A percentile compares a stretch with the other conserved stretches of the same genome.
These are phyloP conservation scores for Russula vinacea DNA, from an alignment of 768 basidiomycete species.

Conservation along the genomic window DNA sequence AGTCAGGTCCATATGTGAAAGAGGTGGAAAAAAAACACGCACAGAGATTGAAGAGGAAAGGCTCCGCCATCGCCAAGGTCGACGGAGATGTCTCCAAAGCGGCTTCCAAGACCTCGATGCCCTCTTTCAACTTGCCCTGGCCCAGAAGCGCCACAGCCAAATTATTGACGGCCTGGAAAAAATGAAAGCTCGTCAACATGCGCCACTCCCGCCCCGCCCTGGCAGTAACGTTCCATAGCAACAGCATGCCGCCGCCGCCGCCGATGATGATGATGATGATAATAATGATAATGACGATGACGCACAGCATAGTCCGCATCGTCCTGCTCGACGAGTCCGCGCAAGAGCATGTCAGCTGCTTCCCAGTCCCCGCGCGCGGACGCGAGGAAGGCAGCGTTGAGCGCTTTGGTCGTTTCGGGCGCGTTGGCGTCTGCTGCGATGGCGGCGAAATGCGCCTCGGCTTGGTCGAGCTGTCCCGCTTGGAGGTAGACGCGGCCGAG, in stretches of 20 bases:
- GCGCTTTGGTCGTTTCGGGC: slow-evolving; percentile 42
- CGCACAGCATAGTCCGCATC: slow-evolving; percentile 23
- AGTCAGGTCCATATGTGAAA: not conserved
- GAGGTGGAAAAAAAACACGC: slow-evolving; percentile 30
- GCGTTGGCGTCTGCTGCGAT: slow-evolving; percentile 47
- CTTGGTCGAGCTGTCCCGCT: slow-evolving; percentile 59
- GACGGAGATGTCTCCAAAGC: slow-evolving; percentile 64
- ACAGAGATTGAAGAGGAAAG: slow-evolving; percentile 85
- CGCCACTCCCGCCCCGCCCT: too few relatives aligned
- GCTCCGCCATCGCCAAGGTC: slow-evolving; percentile 71
- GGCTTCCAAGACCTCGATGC: slow-evolving; percentile 63
- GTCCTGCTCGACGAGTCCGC: slow-evolving; percentile 47
- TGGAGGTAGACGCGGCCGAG: slow-evolving; percentile 75
- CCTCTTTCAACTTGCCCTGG: slow-evolving; percentile 73
- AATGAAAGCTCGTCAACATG: not conserved
- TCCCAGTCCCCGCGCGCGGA: slow-evolving; percentile 71
- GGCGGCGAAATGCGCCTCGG: slow-evolving; percentile 54
- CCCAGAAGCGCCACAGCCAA: slow-evolving; percentile 66
- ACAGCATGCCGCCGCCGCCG: too few relatives aligned
- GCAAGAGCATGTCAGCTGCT: slow-evolving; percentile 47
- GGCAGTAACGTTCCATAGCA: too few relatives aligned
- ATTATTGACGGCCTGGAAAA: slow-evolving; percentile 66
- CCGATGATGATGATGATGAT: too few relatives aligned
- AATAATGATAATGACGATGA: not conserved
- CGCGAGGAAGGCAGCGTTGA: slow-evolving; percentile 66